Conservation (phyloP, 2,329 filamentous ascomycete species). For the Fusarium coffeatum region DNA sequence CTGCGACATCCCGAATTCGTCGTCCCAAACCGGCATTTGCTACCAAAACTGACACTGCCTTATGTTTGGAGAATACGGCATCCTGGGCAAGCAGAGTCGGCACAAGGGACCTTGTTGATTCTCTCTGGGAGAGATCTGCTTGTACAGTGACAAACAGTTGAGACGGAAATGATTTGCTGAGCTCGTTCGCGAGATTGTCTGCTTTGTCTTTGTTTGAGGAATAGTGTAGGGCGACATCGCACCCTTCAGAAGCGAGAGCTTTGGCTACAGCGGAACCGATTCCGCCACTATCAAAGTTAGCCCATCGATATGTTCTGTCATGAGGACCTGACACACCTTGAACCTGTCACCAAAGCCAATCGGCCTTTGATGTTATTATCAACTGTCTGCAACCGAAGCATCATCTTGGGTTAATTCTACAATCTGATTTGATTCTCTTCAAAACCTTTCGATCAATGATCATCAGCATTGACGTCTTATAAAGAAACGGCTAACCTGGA, state of each 20-base stretch:
- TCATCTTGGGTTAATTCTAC: background rate
- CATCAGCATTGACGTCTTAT: slow-evolving; percentile 3
- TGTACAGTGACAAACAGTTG: slow-evolving; percentile 14
- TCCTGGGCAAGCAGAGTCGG: background rate
- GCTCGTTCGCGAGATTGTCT: slow-evolving; percentile 44
- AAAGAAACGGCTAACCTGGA: background rate
- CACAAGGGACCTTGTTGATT: slow-evolving; percentile 17
- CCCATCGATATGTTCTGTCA: background rate
- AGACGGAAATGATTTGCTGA: background rate
- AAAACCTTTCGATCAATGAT: background rate
- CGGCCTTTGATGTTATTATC: slow-evolving; percentile 33
- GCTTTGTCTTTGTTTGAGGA: slow-evolving; percentile 51
- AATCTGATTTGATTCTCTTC: background rate
- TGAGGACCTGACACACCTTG: slow-evolving; percentile 14
- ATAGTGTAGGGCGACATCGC: slow-evolving; percentile 52
- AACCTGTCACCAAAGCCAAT: slow-evolving; percentile 37
- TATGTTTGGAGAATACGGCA: slow-evolving; percentile 28
- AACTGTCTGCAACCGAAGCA: slow-evolving; percentile 20
- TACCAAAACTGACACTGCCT: slow-evolving; percentile 49
- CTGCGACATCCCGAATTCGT: slow-evolving; percentile 50
- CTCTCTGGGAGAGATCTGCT: slow-evolving; percentile 25
- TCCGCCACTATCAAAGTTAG: slow-evolving; percentile 46
- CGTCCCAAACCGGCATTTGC: slow-evolving; percentile 50
- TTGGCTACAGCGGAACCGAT: slow-evolving; percentile 51
- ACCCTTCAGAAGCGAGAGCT: slow-evolving; percentile 51